A percentile compares a stretch with the other conserved stretches of the same genome.
These are phyloP conservation scores for Chondrus crispus DNA, from an alignment of 23 red algal genomes.

Conservation along the genomic window DNA sequence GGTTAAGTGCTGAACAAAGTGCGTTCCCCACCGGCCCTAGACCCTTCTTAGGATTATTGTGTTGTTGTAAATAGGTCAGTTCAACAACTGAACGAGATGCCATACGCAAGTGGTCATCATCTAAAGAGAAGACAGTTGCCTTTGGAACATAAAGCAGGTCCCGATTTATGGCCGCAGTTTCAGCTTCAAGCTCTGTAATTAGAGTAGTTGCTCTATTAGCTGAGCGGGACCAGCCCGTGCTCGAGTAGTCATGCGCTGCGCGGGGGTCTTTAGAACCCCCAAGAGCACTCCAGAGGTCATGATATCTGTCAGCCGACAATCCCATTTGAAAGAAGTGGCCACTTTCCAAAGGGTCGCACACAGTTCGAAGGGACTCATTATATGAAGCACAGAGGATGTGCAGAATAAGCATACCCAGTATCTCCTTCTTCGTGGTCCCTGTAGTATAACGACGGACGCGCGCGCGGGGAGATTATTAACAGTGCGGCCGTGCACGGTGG, in stretches of 20 bases:
- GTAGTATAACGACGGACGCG: too few relatives aligned
- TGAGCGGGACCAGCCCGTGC: background rate
- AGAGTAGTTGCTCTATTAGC: background rate
- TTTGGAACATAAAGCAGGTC: background rate
- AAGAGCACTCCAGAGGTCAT: background rate
- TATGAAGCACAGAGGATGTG: background rate
- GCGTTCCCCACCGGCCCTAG: background rate
- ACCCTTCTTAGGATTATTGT: background rate
- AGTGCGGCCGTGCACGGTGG: too few relatives aligned
- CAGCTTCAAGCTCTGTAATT: slow-evolving; percentile 5
- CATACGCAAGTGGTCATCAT: background rate
- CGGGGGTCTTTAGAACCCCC: background rate
- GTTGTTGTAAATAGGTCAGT: background rate
- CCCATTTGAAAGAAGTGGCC: background rate
- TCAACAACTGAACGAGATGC: background rate
- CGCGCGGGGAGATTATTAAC: too few relatives aligned
- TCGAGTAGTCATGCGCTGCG: background rate
- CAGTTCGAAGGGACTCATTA: background rate
- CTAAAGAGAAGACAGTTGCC: background rate
- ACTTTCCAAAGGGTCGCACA: background rate
- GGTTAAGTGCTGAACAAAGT: background rate
- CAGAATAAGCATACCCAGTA: background rate
- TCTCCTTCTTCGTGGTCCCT: background rate
- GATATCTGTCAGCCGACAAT: background rate
- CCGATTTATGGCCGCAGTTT: background rate